Evolutionary conservation across 495 filamentous ascomycete genomes (phyloP).

Genomic region (Cryomyces antarcticus): DNA sequence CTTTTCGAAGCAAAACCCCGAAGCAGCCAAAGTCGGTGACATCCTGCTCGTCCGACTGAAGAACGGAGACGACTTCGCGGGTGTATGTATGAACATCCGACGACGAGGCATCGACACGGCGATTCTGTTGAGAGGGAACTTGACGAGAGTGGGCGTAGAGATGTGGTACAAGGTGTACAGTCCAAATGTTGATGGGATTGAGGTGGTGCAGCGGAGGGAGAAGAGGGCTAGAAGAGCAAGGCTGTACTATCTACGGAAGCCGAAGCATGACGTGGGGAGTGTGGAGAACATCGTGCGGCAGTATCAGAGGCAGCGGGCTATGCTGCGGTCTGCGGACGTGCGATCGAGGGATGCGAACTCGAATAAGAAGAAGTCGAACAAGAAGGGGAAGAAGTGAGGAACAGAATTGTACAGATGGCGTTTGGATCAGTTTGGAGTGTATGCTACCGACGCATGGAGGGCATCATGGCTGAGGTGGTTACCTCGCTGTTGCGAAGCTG

Average conservation of each 20-base stretch:
- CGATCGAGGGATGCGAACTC: conserved; percentile 12
- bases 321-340: conserved; percentile 18
- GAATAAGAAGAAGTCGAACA: conserved; percentile 12
- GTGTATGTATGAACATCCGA: conserved; percentile 68
- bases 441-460: too few relatives aligned
- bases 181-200: conserved; percentile 73
- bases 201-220: conserved; percentile 70
- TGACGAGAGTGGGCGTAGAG: conserved; percentile 77
- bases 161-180: conserved; percentile 92
- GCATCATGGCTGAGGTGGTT: too few relatives aligned
- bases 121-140: conserved; percentile 61
- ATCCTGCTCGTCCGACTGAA: conserved; percentile 72
- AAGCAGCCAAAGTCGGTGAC: conserved; percentile 62
- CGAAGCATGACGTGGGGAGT: conserved; percentile 45
- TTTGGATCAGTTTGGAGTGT: too few relatives aligned
- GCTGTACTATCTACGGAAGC: conserved; percentile 63
- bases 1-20: conserved; percentile 53
- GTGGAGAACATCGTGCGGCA: conserved; percentile 51
- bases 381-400: neutral
- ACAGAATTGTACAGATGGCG: neutral
- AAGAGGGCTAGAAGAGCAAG: conserved; percentile 76
- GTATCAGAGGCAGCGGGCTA: conserved; percentile 41
- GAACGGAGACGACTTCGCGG: conserved; percentile 75
- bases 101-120: conserved; percentile 69
- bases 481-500: too few relatives aligned